Evolutionary conservation across 805 yeast genomes (phyloP).

Genomic region (Ogataea polymorpha): DNA sequence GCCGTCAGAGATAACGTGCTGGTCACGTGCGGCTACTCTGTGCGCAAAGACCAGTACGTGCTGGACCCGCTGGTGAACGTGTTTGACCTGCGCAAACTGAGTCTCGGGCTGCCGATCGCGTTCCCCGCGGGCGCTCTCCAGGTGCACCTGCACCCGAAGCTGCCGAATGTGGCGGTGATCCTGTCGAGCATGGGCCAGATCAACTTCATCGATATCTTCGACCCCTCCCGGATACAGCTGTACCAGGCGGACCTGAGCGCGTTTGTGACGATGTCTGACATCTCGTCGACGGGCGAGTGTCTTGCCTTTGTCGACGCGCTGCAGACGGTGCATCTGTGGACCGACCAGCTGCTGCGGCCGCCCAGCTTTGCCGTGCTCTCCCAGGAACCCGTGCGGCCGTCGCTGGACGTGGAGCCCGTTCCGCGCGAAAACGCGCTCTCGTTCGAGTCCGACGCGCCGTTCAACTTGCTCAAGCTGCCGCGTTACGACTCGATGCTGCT

Average conservation of each 20-base stretch:
- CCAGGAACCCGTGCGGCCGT: conserved; percentile 54
- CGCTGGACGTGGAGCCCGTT: conserved; percentile 33
- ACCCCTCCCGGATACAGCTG: conserved; percentile 64
- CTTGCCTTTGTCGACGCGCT: conserved; percentile 65
- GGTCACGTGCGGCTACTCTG: conserved; percentile 78
- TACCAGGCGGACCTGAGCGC: conserved; percentile 62
- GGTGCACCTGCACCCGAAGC: conserved; percentile 80
- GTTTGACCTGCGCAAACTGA: conserved; percentile 72
- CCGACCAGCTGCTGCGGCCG: conserved; percentile 43
- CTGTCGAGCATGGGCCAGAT: conserved; percentile 78
- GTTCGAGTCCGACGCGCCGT: conserved; percentile 52
- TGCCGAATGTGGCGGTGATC: conserved; percentile 72
- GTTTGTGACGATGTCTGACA: conserved; percentile 47
- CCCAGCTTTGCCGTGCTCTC: conserved; percentile 35
- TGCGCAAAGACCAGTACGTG: conserved; percentile 53
- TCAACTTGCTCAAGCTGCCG: conserved; percentile 80
- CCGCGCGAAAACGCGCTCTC: conserved; percentile 24
- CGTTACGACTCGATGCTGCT: conserved; percentile 72
- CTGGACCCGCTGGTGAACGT: conserved; percentile 82
- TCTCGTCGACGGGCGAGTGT: conserved; percentile 73
- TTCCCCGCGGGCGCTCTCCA: conserved; percentile 88
- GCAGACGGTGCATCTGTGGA: conserved; percentile 68
- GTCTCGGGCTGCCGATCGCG: conserved; percentile 73
- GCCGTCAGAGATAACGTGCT: conserved; percentile 63
- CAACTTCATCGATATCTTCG: conserved; percentile 79